Percentiles rank a stretch among this genome's conserved stretches.
phyloP scores from a whole-genome alignment of 169 alveolate species.

The Eimeria maxima region DNA sequence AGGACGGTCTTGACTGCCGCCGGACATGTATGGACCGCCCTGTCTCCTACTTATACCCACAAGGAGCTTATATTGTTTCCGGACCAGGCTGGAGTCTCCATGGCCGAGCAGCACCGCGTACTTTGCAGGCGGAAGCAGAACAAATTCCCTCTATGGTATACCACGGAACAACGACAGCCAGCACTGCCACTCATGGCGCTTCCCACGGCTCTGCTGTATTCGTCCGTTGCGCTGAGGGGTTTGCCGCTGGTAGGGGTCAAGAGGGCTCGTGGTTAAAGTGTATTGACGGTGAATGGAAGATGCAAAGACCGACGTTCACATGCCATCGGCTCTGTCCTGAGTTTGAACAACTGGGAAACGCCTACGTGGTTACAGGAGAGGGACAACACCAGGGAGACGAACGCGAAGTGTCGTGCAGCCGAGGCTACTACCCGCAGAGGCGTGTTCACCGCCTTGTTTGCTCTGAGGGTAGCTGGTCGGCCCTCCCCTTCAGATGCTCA shows the following conservation, averaged over 20 bases:
- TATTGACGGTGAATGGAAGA: constrained; percentile 69
- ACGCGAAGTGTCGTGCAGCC: constrained; percentile 70
- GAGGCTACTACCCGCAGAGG: constrained; percentile 81
- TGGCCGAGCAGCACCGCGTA: background rate
- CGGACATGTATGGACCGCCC: constrained; percentile 66
- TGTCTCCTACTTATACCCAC: background rate
- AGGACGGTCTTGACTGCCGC: constrained; percentile 77
- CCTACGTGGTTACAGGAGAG: constrained; percentile 76
- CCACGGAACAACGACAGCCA: background rate
- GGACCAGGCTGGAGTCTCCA: background rate
- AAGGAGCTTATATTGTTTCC: constrained; percentile 58
- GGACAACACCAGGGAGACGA: constrained; percentile 77
- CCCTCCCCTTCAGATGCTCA: constrained; percentile 76
- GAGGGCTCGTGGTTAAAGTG: constrained; percentile 71
- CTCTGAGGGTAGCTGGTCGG: constrained; percentile 76
- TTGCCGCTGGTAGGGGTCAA: constrained; percentile 64
- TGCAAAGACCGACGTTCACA: constrained; percentile 56
- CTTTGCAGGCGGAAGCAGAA: constrained; percentile 23
- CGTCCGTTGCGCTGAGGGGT: constrained; percentile 75
- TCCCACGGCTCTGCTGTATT: constrained; percentile 72
- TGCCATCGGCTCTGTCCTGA: constrained; percentile 72
- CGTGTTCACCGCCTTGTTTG: constrained; percentile 64
- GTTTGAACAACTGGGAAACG: constrained; percentile 64
- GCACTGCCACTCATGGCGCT: background rate
- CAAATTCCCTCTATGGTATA: background rate